Base-by-base conservation (phyloP, 1,284 basidiomycete species). In the Malassezia caprae region DNA sequence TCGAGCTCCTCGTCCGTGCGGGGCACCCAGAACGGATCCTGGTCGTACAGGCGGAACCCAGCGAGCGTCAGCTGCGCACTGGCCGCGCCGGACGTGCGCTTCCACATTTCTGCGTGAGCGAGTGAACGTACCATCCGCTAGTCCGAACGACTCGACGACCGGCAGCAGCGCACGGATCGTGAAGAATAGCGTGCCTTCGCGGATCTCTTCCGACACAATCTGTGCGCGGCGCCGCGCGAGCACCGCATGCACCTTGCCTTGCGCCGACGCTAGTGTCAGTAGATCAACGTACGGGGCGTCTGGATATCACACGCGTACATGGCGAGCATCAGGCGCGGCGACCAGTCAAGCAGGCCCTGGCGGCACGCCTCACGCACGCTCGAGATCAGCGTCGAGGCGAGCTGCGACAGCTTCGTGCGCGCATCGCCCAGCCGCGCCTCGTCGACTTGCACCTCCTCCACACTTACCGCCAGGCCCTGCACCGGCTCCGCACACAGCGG, bases 251-350 rank as follows among this genome's bases (percentile, higher is more conserved):
- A 98, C 90, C 75, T 96, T 98, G 7, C 94, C 94, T 39, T 98
- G 81, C 0, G 96, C 94, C 62, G 98, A 94, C 67, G 90, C 89
- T 93, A 51, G n/a, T n/a, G 45, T 30, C 21, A 30, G 15, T 28
- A 12, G 17, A 15, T n/a, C 15, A 40, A 57, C 86, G 76, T 73
- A 91, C 90, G 90, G 8, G 91, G 90, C 1, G 91, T 89, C 78
- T 96, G 94, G 59, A 99, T 96, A 72, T 98, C 91, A 77, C 94
- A 99, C 6, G 86, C 86, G 77, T 99, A 99, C 89, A 96, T 96
- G 1, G 94, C 94, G 52, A 98, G 79, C 84, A 94, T 89, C 63
- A 98, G 80, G 39, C 94, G 82, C 15, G 94, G 94, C 8, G 90
- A 94, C 94, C 94, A 99, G 76, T 98, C 94, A 43, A 98, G 78